Evolutionary conservation across 768 basidiomycete genomes (phyloP).

Genomic region (Boletus eberwhitei): DNA sequence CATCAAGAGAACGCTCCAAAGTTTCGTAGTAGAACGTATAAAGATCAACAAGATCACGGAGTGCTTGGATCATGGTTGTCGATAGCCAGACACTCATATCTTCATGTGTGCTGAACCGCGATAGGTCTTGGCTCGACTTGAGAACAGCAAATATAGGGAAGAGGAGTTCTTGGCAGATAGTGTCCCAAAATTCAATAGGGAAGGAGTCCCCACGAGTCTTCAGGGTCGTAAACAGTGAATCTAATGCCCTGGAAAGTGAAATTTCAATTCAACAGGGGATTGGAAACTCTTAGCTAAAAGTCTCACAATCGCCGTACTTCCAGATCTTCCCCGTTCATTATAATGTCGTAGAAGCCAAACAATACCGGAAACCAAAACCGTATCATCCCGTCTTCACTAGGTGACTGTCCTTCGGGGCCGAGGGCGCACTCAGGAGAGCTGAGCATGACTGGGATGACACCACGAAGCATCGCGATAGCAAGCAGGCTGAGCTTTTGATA

Average conservation of each 20-base stretch:
- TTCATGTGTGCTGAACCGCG: conserved; percentile 92
- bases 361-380: conserved; percentile 96
- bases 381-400: conserved; percentile 83
- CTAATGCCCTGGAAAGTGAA: conserved; percentile 67
- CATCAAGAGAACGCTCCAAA: conserved; percentile 86
- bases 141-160: conserved; percentile 98
- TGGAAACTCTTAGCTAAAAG: not conserved
- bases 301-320: conserved; percentile 95
- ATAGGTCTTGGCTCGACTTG: conserved; percentile 87
- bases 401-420: conserved; percentile 30
- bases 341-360: conserved; percentile 98
- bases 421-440: conserved; percentile 66
- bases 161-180: conserved; percentile 91
- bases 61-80: conserved; percentile 97
- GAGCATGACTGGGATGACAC: conserved; percentile 90
- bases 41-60: conserved; percentile 91
- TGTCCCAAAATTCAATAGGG: conserved; percentile 94
- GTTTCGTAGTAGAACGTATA: conserved; percentile 95
- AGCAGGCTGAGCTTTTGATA: conserved; percentile 97
- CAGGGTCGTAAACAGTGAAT: conserved; percentile 91
- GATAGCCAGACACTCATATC: conserved; percentile 99
- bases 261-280: conserved; percentile 6
- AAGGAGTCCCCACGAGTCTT: conserved; percentile 86
- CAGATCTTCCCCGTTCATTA: conserved; percentile 99
- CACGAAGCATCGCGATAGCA: conserved; percentile 95